Percentiles rank a stretch among this genome's conserved stretches.
Conservation (phyloP, 257 asterid genomes). For the Nicotiana otophora region DNA sequence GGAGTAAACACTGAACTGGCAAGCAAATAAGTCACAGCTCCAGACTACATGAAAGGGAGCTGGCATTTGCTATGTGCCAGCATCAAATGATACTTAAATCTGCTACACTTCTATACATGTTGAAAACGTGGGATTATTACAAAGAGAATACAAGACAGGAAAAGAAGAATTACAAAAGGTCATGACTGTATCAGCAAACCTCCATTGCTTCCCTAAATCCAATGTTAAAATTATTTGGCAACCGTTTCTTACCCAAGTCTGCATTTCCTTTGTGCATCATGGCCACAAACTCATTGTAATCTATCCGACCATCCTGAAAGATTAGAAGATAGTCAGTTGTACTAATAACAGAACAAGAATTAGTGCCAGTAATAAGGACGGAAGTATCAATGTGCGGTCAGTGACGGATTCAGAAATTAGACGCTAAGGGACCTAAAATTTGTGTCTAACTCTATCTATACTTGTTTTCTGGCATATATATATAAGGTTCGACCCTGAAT, state of each 20-base stretch:
- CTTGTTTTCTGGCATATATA: neutral
- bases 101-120: neutral
- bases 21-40: neutral
- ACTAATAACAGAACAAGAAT: neutral
- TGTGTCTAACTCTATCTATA: neutral
- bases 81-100: neutral
- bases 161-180: neutral
- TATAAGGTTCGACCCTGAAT: neutral
- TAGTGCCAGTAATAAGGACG: neutral
- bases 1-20: neutral
- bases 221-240: constrained; percentile 10
- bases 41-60: neutral
- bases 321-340: neutral
- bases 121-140: neutral
- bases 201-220: constrained; percentile 19
- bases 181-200: constrained; percentile 10
- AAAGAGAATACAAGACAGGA: neutral
- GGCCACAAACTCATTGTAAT: constrained; percentile 46
- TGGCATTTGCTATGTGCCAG: neutral
- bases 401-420: neutral
- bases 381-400: neutral
- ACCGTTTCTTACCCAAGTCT: constrained; percentile 31
- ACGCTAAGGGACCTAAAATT: neutral
- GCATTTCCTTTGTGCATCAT: constrained; percentile 46
- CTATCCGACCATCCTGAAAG: constrained; percentile 46